A percentile compares a stretch with the other conserved stretches of the same genome.
Evolutionary conservation across 495 filamentous ascomycete genomes (phyloP).

Genomic region (Xylaria castorea): DNA sequence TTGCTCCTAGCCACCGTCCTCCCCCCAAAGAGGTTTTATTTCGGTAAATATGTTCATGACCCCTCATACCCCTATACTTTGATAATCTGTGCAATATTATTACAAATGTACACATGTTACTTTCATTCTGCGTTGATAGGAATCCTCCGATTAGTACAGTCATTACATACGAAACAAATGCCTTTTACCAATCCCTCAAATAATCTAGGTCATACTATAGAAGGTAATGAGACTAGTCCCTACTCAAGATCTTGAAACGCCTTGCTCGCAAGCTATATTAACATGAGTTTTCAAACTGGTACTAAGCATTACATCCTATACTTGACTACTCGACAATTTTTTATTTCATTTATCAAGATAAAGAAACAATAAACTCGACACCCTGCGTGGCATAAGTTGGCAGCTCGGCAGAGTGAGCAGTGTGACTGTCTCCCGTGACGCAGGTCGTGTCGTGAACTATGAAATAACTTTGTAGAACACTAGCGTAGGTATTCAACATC

Average conservation of each 20-base stretch:
- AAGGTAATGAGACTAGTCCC: not conserved
- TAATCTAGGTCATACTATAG: no score
- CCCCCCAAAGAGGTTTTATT: not conserved
- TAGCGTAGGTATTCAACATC: conserved; percentile 17
- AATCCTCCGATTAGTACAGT: no score
- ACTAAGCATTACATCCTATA: no score
- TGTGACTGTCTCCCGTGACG: not conserved
- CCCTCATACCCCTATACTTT: no score
- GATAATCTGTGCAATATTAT: no score
- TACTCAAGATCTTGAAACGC: not conserved
- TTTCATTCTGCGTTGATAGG: no score
- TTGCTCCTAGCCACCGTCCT: not conserved
- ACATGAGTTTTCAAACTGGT: no score
- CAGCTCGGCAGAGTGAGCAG: conserved; percentile 22
- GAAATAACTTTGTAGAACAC: conserved; percentile 22
- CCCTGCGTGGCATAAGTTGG: conserved; percentile 12
- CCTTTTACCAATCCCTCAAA: no score
- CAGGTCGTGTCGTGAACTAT: conserved; percentile 20
- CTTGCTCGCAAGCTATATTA: not conserved
- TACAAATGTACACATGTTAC: no score
- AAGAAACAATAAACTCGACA: conserved; percentile 23
- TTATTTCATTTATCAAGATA: conserved; percentile 2
- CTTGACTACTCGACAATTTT: not conserved
- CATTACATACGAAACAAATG: no score
- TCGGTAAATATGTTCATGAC: not conserved